Evolutionary conservation across 208 protist species (phyloP), one percentile per base, ranked within the genome.

Genomic region (Leishmania guyanensis): DNA sequence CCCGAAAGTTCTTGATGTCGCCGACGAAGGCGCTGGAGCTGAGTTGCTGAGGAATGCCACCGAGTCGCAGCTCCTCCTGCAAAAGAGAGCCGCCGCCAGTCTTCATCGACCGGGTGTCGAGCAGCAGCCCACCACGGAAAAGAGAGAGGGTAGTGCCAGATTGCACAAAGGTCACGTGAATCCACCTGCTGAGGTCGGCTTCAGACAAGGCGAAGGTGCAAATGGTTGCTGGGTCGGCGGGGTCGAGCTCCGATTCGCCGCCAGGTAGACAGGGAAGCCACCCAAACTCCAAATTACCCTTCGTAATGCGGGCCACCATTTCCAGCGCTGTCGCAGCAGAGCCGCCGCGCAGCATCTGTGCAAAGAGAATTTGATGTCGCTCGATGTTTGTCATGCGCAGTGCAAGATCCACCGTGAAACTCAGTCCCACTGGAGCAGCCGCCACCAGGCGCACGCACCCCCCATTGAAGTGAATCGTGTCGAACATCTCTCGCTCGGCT

Each of bases 111-210:
- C 83, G 87, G 12, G 79, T 87, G 76, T 90, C 86, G 71, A 89
- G 85, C 68, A 95, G 75, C 76, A 90, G 69, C 62, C 93, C 93
- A 58, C 89, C 84, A 50, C 86, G 86, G 79, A 92, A 97, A 64
- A 97, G 85, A 54, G 73, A 93, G 36, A 95, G 85, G 6, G 68
- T 86, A 6, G 80, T 84, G 43, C 71, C 86, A 26, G 86, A 85
- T 84, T 97, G 93, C 22, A 95, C 91, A 86, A 94, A 86, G 6
- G 94, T 94, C 16, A 98, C 64, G 74, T 90, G 90, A 8, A 96
- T 71, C 91, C 92, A 98, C 65, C 36, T 56, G 69, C 53, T 68
- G 43, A 79, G 48, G 43, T 81, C 75, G 10, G 76, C 74, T 54
- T 80, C 82, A 0, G 78, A 71, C 58, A 86, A 26, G 17, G 64